Percentiles rank a stretch among this genome's conserved stretches.
Evolutionary conservation across 2,329 filamentous ascomycete species (phyloP).

Genomic region (Phyllachora maydis): DNA sequence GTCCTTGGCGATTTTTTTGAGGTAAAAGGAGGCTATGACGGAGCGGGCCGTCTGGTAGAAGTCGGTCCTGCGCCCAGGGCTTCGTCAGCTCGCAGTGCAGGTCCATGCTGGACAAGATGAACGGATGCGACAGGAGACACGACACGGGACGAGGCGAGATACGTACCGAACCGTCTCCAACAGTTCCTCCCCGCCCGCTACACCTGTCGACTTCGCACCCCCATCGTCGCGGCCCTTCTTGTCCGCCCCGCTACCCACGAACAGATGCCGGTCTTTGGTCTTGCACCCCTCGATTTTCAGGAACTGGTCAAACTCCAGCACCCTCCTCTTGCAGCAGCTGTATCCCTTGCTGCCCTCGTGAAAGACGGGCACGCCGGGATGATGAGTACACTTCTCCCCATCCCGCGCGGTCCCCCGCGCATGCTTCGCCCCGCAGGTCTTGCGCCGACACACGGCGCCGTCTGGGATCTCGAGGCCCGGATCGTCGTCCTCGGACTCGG

Average conservation of each 20-base stretch:
- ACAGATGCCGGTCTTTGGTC: slow-evolving; percentile 65
- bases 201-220: slow-evolving; percentile 14
- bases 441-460: slow-evolving; percentile 58
- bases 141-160: too few species aligned
- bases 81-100: slow-evolving; percentile 3
- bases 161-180: slow-evolving; percentile 56
- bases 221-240: slow-evolving; percentile 39
- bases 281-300: slow-evolving; percentile 87
- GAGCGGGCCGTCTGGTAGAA: slow-evolving; percentile 82
- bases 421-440: slow-evolving; percentile 50
- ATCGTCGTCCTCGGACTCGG: slow-evolving; percentile 79
- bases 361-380: slow-evolving; percentile 82
- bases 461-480: slow-evolving; percentile 50
- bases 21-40: slow-evolving; percentile 80
- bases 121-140: too few species aligned
- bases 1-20: slow-evolving; percentile 90
- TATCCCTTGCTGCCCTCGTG: slow-evolving; percentile 98
- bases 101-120: too few species aligned
- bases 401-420: slow-evolving; percentile 36
- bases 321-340: slow-evolving; percentile 86
- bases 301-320: slow-evolving; percentile 95
- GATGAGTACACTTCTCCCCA: slow-evolving; percentile 64
- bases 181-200: slow-evolving; percentile 42
- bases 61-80: slow-evolving; percentile 46
- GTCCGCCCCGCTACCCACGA: slow-evolving; percentile 57